These are phyloP conservation scores for Candida incommunis DNA, from an alignment of 805 yeast genomes.

Conservation along the genomic window DNA sequence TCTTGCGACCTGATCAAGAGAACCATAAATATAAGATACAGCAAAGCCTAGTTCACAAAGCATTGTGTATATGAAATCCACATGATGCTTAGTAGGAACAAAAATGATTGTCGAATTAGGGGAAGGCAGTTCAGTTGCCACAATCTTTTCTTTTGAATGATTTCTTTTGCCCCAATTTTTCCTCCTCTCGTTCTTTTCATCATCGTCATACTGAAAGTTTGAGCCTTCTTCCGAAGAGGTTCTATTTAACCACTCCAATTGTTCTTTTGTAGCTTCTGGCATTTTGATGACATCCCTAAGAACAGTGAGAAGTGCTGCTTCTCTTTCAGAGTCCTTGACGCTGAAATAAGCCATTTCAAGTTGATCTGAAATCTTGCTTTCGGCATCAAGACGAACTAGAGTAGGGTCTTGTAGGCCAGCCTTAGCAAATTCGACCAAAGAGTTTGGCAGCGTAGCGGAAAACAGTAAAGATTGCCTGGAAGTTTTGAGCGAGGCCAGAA, in stretches of 20 bases:
- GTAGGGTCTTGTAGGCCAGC: conserved; percentile 92
- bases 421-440: conserved; percentile 90
- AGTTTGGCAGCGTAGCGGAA: conserved; percentile 87
- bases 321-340: conserved; percentile 74
- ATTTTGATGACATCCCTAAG: conserved; percentile 74
- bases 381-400: conserved; percentile 85
- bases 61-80: conserved; percentile 68
- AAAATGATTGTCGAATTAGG: conserved; percentile 79
- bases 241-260: conserved; percentile 35
- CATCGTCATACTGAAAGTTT: conserved; percentile 34
- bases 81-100: conserved; percentile 96
- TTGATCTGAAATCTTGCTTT: conserved; percentile 76
- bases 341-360: conserved; percentile 81
- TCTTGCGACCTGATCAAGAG: conserved; percentile 91
- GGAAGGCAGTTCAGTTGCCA: conserved; percentile 75
- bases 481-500: conserved; percentile 69
- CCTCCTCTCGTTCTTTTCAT: conserved; percentile 31
- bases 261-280: conserved; percentile 66
- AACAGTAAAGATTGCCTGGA: conserved; percentile 78
- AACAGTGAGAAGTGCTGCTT: conserved; percentile 65
- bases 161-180: conserved; percentile 5
- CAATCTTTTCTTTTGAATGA: conserved; percentile 14
- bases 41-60: conserved; percentile 72
- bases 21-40: conserved; percentile 81
- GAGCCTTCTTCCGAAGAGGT: conserved; percentile 4